These are phyloP conservation scores for Oryza glumipatula DNA, from an alignment of 176 grass and related monocot genomes.

Conservation along the genomic window DNA sequence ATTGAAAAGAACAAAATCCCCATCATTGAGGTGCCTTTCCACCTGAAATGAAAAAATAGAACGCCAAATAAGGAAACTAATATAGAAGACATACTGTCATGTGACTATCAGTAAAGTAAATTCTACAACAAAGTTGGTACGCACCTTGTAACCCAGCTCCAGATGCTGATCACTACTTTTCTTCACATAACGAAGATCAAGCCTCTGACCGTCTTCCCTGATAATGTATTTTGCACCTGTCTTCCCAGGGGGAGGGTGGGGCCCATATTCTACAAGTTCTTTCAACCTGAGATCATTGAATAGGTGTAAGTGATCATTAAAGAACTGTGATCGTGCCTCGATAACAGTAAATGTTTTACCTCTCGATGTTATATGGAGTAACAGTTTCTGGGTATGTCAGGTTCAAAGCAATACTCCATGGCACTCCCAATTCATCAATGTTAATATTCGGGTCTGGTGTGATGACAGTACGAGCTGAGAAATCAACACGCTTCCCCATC, in stretches of 20 bases:
- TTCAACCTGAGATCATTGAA: conserved; percentile 62
- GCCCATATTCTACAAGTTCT: conserved; percentile 95
- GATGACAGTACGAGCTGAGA: conserved; percentile 93
- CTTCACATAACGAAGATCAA: conserved; percentile 92
- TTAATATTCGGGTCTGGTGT: conserved; percentile 96
- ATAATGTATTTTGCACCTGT: conserved; percentile 97
- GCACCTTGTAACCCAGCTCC: conserved; percentile 91
- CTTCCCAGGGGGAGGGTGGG: conserved; percentile 89
- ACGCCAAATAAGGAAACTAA: conserved; percentile 18
- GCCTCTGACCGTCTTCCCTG: conserved; percentile 92
- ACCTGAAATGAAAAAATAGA: conserved; percentile 53
- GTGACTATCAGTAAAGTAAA: not conserved
- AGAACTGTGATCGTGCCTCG: not conserved
- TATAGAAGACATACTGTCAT: conserved; percentile 7
- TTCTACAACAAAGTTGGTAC: conserved; percentile 13
- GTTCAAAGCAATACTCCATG: conserved; percentile 98
- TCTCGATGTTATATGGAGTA: conserved; percentile 96
- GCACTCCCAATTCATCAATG: conserved; percentile 94
- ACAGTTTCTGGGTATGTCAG: conserved; percentile 97
- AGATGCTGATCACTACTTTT: conserved; percentile 98
- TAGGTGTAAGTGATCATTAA: conserved; percentile 8
- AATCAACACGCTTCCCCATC: conserved; percentile 98
- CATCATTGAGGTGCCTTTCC: conserved; percentile 90
- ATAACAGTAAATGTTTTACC: conserved; percentile 47
- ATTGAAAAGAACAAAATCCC: conserved; percentile 96